These are phyloP conservation scores for Lyophyllum decastes DNA, from an alignment of 768 basidiomycete species.

Conservation along the genomic window DNA sequence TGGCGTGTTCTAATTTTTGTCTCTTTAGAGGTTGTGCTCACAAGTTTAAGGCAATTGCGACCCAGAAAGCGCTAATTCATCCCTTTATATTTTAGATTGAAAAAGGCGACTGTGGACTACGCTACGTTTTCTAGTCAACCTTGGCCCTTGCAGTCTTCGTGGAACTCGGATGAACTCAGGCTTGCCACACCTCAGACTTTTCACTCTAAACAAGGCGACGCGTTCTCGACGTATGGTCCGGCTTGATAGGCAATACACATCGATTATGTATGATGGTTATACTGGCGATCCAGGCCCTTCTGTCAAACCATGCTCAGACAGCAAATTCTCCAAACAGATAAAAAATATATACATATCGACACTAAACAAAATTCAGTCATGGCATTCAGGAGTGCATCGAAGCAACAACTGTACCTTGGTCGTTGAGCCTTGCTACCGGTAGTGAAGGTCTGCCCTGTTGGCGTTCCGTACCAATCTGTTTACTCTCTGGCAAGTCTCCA, in stretches of 20 bases:
- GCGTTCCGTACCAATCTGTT: constrained; percentile 55
- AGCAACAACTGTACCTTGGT: constrained; percentile 6
- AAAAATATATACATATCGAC: background rate
- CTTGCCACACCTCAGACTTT: background rate
- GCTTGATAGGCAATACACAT: background rate
- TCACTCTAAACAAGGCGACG: background rate
- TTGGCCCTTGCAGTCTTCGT: background rate
- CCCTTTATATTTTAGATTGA: background rate
- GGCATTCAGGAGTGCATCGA: background rate
- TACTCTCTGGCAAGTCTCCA: constrained; percentile 75
- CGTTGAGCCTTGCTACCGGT: constrained; percentile 18
- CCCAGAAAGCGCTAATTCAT: background rate
- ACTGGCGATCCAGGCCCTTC: background rate
- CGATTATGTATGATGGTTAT: background rate
- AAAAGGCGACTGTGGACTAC: background rate
- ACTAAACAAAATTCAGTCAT: background rate
- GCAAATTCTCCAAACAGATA: background rate
- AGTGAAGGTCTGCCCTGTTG: constrained; percentile 33
- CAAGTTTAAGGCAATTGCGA: too few species aligned
- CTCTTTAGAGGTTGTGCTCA: too few species aligned
- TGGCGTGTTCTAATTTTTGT: background rate
- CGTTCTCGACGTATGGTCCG: background rate
- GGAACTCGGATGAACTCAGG: background rate
- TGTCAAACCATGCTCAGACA: too few species aligned
- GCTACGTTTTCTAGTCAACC: background rate